These are phyloP conservation scores for Perkinsus olseni DNA, from an alignment of 169 alveolate species.

Conservation along the genomic window DNA sequence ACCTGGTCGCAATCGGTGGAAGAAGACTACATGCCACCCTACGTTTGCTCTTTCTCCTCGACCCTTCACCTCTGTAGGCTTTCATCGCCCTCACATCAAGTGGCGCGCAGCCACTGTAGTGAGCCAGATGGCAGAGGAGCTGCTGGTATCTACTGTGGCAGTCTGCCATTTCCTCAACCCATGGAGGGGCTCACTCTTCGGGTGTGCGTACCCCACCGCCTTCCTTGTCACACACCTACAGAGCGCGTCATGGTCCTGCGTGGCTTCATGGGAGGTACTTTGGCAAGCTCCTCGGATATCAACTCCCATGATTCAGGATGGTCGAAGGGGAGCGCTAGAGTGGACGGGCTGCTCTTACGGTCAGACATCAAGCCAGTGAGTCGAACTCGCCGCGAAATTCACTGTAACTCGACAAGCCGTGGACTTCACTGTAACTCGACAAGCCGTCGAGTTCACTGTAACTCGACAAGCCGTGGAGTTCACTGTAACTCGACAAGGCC, in stretches of 20 bases:
- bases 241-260: not conserved
- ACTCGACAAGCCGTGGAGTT: no score
- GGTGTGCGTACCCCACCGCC: not conserved
- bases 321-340: not conserved
- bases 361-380: no score
- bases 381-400: no score
- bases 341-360: no score
- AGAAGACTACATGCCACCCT: not conserved
- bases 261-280: not conserved
- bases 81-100: not conserved
- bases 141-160: not conserved
- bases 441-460: no score
- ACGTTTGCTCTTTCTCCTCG: not conserved
- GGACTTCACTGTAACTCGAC: no score
- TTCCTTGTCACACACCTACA: not conserved
- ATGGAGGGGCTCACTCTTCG: not conserved
- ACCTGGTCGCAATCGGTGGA: not conserved
- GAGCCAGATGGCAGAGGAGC: not conserved
- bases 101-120: not conserved
- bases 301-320: not conserved
- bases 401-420: no score
- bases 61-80: not conserved
- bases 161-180: not conserved
- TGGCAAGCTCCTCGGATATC: not conserved
- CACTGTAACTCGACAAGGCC: no score